Evolutionary conservation across 2,329 filamentous ascomycete species (phyloP).

Genomic region (Tothia fuscella): DNA sequence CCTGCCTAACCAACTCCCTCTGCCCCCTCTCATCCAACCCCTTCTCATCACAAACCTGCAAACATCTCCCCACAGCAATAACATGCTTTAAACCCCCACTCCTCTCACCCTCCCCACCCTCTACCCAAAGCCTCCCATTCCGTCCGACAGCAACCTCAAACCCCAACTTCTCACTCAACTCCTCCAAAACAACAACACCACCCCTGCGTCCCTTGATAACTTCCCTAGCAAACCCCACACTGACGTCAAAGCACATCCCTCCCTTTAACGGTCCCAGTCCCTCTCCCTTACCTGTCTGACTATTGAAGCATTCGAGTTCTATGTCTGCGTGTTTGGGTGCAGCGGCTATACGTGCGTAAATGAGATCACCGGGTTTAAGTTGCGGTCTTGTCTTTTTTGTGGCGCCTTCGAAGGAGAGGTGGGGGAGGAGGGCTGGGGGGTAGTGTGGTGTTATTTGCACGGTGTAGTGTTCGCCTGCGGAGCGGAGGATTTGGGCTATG

Average conservation of each 20-base stretch:
- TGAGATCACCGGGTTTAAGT: slow-evolving; percentile 60
- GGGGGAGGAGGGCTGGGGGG: slow-evolving; percentile 58
- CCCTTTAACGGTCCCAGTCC: slow-evolving; percentile 73
- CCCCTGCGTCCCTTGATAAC: slow-evolving; percentile 42
- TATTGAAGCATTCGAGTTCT: slow-evolving; percentile 79
- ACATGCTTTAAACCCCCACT: slow-evolving; percentile 56
- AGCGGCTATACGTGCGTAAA: slow-evolving; percentile 75
- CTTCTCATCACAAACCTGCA: slow-evolving; percentile 65
- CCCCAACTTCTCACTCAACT: slow-evolving; percentile 66
- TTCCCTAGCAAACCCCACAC: slow-evolving; percentile 68
- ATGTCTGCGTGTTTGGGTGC: slow-evolving; percentile 75
- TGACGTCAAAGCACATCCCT: slow-evolving; percentile 78
- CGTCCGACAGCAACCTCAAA: slow-evolving; percentile 92
- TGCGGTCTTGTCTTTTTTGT: slow-evolving; percentile 84
- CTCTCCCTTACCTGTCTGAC: slow-evolving; percentile 72
- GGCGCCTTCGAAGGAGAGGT: slow-evolving; percentile 85
- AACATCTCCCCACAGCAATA: slow-evolving; percentile 64
- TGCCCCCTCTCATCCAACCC: slow-evolving; percentile 52
- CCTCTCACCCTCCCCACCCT: no score
- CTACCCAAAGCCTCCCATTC: slow-evolving; percentile 88
- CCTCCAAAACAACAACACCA: slow-evolving; percentile 62
- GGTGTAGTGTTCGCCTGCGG: slow-evolving; percentile 64
- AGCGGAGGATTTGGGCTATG: slow-evolving; percentile 73
- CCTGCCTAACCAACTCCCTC: slow-evolving; percentile 54
- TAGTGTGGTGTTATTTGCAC: slow-evolving; percentile 59